A percentile compares a stretch with the other conserved stretches of the same genome.
Evolutionary conservation across 83 land plant species (phyloP).

Genomic region (Thuja plicata): DNA sequence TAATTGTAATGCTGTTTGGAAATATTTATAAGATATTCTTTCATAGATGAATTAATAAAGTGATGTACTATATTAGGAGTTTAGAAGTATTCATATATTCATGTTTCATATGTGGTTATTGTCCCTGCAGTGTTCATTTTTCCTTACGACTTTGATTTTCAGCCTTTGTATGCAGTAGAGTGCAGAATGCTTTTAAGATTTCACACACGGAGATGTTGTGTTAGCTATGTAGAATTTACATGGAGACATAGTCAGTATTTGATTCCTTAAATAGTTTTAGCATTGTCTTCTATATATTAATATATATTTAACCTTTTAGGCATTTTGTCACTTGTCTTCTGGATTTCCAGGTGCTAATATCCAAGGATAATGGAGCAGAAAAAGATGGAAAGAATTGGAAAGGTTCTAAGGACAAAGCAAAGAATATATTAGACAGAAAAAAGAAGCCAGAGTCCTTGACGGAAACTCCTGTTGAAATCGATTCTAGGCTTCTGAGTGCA

Average conservation of each 20-base stretch:
- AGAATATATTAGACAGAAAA: constrained; percentile 19
- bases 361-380: constrained; percentile 26
- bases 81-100: neutral
- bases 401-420: constrained; percentile 18
- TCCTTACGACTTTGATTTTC: neutral
- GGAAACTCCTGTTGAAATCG: constrained; percentile 60
- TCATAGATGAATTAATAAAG: neutral
- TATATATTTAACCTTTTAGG: neutral
- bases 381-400: constrained; percentile 30
- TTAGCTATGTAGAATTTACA: neutral
- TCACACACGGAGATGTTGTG: neutral
- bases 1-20: neutral
- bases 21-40: neutral
- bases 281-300: neutral
- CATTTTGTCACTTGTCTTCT: constrained; percentile 5
- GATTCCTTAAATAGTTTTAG: neutral
- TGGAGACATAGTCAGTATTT: neutral
- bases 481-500: constrained; percentile 83
- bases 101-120: neutral
- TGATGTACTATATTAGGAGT: neutral
- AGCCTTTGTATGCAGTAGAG: neutral
- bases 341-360: constrained; percentile 49
- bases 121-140: neutral
- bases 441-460: constrained; percentile 18
- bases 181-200: neutral